Evolutionary conservation across 129 eudicot genomes (phyloP), one percentile per base, ranked within the genome.

Genomic region (Helianthus annuus): DNA sequence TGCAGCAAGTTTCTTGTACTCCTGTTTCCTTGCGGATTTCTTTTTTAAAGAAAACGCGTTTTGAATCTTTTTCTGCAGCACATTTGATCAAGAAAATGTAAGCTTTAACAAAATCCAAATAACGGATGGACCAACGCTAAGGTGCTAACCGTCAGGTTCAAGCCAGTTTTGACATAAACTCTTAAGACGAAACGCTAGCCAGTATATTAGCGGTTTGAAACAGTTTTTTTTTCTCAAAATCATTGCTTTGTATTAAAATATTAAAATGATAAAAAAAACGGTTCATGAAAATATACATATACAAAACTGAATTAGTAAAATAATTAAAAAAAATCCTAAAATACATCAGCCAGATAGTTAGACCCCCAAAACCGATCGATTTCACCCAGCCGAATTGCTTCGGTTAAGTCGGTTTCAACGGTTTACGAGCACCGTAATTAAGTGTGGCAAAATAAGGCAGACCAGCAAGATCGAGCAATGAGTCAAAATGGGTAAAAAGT

Each of bases 11-110:
- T 81, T 76, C 49, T 83, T 75, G 62, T 84, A 83, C 64, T 83
- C 85, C 52, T 74, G 82, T 77, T 86, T 87, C 81, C 83, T 81
- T 55, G 74, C 39, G 4, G 85, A 83, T 42, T 79, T 87, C 80
- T 69, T 77, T 76, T 78, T 89, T 42, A 79, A 62, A 2, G 82
- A 85, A 48, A 92, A 83, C 0, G 81, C 87, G 0, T 76, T 76
- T 24, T 69, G 82, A 55, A 89, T 73, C 83, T 80, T 92, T 79
- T 89, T 89, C 98, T 92, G 82, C 52, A 70, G 76, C 1, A 58
- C 36, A 56, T 19, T 7, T 13, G 22, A 24, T 70, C 64, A 64
- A 17, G 6, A 60, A 13, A 22, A 17, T 53, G 9, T 44, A 66
- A 52, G 67, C 48, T 64, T 39, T 17, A 64, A 53, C 1, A 62